These are phyloP conservation scores for Irpex lacteus DNA, from an alignment of 1,284 basidiomycete species.

Conservation along the genomic window DNA sequence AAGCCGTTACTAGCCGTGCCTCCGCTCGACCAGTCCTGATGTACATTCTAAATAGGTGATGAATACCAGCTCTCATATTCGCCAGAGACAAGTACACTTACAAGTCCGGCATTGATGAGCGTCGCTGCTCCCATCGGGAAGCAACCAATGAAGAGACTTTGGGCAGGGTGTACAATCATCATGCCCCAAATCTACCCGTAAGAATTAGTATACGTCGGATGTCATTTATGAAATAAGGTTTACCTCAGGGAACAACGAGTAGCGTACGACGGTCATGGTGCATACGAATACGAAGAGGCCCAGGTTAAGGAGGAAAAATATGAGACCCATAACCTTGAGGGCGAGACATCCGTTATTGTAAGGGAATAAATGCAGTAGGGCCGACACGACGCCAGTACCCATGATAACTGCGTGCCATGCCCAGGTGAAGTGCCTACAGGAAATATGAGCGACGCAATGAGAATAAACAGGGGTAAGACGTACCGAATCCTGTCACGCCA, in stretches of 20 bases:
- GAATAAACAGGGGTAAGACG: slow-evolving; percentile 3
- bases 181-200: slow-evolving; percentile 23
- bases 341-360: slow-evolving; percentile 33
- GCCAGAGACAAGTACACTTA: slow-evolving; percentile 11
- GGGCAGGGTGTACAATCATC: slow-evolving; percentile 45
- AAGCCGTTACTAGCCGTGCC: slow-evolving; percentile 43
- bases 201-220: neutral
- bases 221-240: neutral
- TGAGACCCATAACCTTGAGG: slow-evolving; percentile 33
- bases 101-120: slow-evolving; percentile 34
- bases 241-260: slow-evolving; percentile 46
- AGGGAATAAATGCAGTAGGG: slow-evolving; percentile 39
- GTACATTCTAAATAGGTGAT: slow-evolving; percentile 21
- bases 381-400: slow-evolving; percentile 42
- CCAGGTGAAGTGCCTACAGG: slow-evolving; percentile 40
- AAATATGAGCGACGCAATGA: neutral
- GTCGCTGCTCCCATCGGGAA: slow-evolving; percentile 63
- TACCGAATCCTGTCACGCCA: slow-evolving; percentile 27
- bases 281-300: slow-evolving; percentile 49
- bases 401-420: slow-evolving; percentile 46
- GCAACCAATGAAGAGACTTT: slow-evolving; percentile 60
- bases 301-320: slow-evolving; percentile 53
- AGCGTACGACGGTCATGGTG: slow-evolving; percentile 40
- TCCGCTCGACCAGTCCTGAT: slow-evolving; percentile 32
- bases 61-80: neutral